These are phyloP conservation scores for Bacterosira constricta DNA, from an alignment of 108 stramenopile genomes.

Conservation along the genomic window DNA sequence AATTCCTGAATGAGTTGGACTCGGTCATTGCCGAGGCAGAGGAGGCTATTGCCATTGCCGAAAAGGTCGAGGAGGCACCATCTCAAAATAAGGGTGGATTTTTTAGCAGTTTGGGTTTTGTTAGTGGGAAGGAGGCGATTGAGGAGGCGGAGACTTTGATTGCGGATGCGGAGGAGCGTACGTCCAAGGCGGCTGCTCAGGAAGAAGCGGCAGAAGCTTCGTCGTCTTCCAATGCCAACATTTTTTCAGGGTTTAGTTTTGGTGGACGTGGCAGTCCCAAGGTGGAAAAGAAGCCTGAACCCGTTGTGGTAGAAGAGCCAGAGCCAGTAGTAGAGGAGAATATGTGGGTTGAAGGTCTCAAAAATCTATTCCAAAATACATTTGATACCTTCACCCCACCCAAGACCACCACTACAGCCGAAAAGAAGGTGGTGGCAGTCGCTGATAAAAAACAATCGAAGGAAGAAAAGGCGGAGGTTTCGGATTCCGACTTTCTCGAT, in stretches of 20 bases:
- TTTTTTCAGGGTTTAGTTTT: slow-evolving; percentile 24
- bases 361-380: slow-evolving; percentile 37
- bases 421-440: not conserved
- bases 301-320: not conserved
- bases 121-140: not conserved
- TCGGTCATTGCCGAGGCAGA: slow-evolving; percentile 47
- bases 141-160: slow-evolving; percentile 26
- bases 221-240: too few species aligned
- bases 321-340: slow-evolving; percentile 25
- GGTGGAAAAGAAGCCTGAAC: not conserved
- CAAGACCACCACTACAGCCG: not conserved
- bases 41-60: slow-evolving; percentile 48
- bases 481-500: slow-evolving; percentile 48
- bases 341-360: slow-evolving; percentile 44
- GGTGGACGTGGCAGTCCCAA: not conserved
- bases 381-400: slow-evolving; percentile 30
- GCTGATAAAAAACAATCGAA: not conserved
- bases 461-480: slow-evolving; percentile 32
- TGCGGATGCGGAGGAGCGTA: slow-evolving; percentile 31
- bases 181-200: slow-evolving; percentile 9
- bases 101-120: slow-evolving; percentile 18
- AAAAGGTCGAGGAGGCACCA: slow-evolving; percentile 34
- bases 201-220: too few species aligned
- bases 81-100: slow-evolving; percentile 19
- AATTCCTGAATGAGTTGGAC: slow-evolving; percentile 38